phyloP scores from a whole-genome alignment of 2,329 filamentous ascomycete genomes.

The Ophiosphaerella korrae region DNA sequence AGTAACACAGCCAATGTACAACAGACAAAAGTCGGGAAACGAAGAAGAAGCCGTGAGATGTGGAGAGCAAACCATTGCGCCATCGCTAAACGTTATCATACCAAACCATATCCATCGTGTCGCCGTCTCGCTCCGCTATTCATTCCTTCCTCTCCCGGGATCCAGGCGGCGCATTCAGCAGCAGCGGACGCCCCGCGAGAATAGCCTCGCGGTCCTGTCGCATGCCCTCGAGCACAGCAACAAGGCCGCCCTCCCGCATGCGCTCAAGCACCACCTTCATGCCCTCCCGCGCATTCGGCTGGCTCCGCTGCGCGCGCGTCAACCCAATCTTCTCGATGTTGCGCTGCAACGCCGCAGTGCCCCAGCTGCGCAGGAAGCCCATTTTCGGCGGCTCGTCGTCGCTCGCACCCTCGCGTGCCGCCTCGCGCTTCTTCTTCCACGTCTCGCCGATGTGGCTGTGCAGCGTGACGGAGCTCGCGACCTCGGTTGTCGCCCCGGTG shows the following conservation, averaged over 20 bases:
- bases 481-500: constrained; percentile 61
- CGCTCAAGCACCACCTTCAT: constrained; percentile 82
- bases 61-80: constrained; percentile 25
- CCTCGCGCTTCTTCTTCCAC: constrained; percentile 56
- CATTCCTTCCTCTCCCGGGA: constrained; percentile 18
- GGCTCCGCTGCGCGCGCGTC: constrained; percentile 75
- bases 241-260: constrained; percentile 67
- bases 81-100: constrained; percentile 36
- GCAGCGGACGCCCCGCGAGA: constrained; percentile 29
- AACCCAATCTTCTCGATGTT: constrained; percentile 81
- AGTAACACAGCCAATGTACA: constrained; percentile 27
- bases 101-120: constrained; percentile 13
- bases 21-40: constrained; percentile 6
- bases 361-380: constrained; percentile 67
- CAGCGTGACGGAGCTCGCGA: constrained; percentile 75
- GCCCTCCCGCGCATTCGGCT: constrained; percentile 80
- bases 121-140: constrained; percentile 11
- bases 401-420: constrained; percentile 44
- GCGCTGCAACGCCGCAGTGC: constrained; percentile 73
- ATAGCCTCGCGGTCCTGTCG: constrained; percentile 61
- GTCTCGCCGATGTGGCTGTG: constrained; percentile 74
- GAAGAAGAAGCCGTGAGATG: constrained; percentile 17
- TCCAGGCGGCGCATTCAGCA: constrained; percentile 14
- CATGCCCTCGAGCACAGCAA: constrained; percentile 74
- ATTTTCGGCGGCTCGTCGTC: constrained; percentile 57